Conservation (phyloP, 495 filamentous ascomycete genomes). For the Penicillium mononematosum region DNA sequence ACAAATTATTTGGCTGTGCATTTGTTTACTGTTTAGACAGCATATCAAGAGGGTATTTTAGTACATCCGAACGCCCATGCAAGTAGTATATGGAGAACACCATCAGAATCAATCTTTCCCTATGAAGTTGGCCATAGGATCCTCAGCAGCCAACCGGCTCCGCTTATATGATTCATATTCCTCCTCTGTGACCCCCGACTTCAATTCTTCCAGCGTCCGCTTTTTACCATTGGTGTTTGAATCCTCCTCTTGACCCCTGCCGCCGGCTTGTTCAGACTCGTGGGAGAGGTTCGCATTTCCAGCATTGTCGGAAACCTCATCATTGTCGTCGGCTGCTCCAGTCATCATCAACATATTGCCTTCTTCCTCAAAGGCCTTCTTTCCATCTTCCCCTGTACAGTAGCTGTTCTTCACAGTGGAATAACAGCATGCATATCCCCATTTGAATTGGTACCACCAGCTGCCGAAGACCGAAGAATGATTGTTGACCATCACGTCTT, state of each 20-base stretch:
- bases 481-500: slow-evolving; percentile 86
- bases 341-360: slow-evolving; percentile 53
- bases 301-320: slow-evolving; percentile 14
- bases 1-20: background rate
- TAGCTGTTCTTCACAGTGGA: slow-evolving; percentile 94
- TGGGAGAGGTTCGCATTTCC: slow-evolving; percentile 25
- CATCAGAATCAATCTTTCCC: slow-evolving; percentile 48
- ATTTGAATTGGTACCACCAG: slow-evolving; percentile 94
- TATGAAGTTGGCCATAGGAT: slow-evolving; percentile 82
- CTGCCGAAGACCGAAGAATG: slow-evolving; percentile 93
- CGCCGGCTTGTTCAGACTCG: slow-evolving; percentile 32
- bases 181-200: slow-evolving; percentile 68
- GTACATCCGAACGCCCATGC: slow-evolving; percentile 22
- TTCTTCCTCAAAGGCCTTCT: slow-evolving; percentile 65
- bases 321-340: slow-evolving; percentile 37
- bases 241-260: slow-evolving; percentile 33
- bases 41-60: slow-evolving; percentile 29
- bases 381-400: slow-evolving; percentile 88
- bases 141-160: slow-evolving; percentile 65
- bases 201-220: slow-evolving; percentile 71
- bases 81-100: slow-evolving; percentile 12
- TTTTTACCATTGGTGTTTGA: slow-evolving; percentile 52
- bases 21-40: slow-evolving; percentile 6
- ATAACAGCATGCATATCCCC: slow-evolving; percentile 97
- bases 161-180: slow-evolving; percentile 80